Evolutionary conservation across 495 filamentous ascomycete genomes (phyloP).

Genomic region (Xeromyces bisporus): DNA sequence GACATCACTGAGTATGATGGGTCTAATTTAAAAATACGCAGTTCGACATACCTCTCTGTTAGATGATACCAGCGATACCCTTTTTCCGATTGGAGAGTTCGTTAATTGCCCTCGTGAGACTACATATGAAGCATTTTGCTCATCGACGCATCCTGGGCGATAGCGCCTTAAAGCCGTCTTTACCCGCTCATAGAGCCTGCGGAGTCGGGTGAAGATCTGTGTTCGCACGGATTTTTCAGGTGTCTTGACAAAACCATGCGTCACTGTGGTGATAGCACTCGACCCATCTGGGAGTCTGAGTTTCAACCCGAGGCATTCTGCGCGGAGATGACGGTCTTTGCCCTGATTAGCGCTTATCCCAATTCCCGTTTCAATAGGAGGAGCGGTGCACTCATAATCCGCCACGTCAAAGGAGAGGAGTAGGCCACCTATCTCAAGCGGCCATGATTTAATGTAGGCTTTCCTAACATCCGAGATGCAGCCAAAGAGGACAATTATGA

Average conservation of each 20-base stretch:
- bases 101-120: background rate
- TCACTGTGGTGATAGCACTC: background rate
- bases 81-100: conserved; percentile 4
- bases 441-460: background rate
- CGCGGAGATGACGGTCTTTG: background rate
- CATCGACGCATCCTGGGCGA: conserved; percentile 1
- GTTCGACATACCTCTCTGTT: background rate
- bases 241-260: background rate
- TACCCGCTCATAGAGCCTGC: background rate
- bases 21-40: background rate
- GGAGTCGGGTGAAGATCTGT: background rate
- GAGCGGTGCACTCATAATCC: background rate
- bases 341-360: too few species aligned
- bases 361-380: too few species aligned
- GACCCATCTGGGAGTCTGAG: background rate
- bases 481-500: background rate
- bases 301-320: background rate
- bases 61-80: conserved; percentile 3
- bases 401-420: background rate
- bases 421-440: background rate
- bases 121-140: background rate
- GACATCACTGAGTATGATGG: background rate
- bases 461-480: background rate
- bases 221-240: background rate
- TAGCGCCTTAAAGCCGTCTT: background rate